Evolutionary conservation across 768 basidiomycete species (phyloP), one percentile per base, ranked within the genome.

Genomic region (Epithele typhae): DNA sequence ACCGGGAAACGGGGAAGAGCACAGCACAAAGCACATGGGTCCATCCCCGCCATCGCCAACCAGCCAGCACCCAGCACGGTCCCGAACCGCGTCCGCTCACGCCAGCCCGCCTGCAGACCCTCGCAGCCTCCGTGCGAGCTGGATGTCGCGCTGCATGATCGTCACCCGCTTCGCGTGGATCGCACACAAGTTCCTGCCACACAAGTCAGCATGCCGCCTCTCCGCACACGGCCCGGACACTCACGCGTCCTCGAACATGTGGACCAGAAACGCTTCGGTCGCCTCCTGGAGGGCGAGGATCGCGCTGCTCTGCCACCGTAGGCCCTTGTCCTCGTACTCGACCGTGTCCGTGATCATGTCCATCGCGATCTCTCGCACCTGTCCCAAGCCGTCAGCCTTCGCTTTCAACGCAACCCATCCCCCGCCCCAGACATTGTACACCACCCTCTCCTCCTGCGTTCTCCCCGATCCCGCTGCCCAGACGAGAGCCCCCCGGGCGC

Each of bases 111-210:
- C 83, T 85, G 87, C 93, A 37, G 85, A 83, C 3, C 95, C 95
- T 40, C 95, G 81, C 73, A 98, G 92, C 53, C 96, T 79, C 45
- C 96, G 77, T 19, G 96, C 96, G 43, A 99, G 83, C 59, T 97
- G 95, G 48, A 99, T 94, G 58, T 99, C 96, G 42, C 87, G 79
- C 46, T 92, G 92, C 94, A 97, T 97, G 57, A 97, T 85, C 5
- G 95, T 99, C 4, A 98, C 95, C 58, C 95, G 85, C 67, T 95
- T 97, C 14, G 95, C 95, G 60, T 98, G 95, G 55, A 99, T 89
- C 5, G 95, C 94, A 60, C 96, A 99, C 25, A 96, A 72, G 64
- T 97, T 96, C 35, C 93, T 96, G 51, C 18, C 50, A 41, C 12
- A n/a, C 43, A 11, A 37, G 45, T 25, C 48, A 38, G 32, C 33